Evolutionary conservation across 352 stramenopile genomes (phyloP).

Genomic region (Halophytophthora polymorphica): DNA sequence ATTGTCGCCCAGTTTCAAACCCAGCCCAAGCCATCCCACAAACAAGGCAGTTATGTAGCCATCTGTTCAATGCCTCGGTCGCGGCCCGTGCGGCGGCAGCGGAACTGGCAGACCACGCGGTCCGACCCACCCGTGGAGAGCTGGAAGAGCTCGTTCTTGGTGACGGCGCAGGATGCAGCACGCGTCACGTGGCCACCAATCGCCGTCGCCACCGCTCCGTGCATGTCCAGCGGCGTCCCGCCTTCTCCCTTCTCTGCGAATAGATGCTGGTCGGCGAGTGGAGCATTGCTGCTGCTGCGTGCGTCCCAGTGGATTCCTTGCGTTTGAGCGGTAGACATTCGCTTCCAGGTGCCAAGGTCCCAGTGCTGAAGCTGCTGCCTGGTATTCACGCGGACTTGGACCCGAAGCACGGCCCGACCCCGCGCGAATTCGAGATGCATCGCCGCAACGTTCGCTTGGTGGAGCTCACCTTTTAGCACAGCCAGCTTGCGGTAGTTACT

Average conservation of each 20-base stretch:
- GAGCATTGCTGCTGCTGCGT: constrained; percentile 10
- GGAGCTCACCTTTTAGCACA: constrained; percentile 27
- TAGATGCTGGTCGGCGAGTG: constrained; percentile 14
- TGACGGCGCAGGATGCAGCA: constrained; percentile 71
- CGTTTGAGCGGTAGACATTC: constrained; percentile 6
- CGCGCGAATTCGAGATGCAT: constrained; percentile 72
- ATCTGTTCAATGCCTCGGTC: not conserved
- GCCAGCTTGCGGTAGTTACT: constrained; percentile 57
- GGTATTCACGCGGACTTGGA: constrained; percentile 30
- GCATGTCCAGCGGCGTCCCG: not conserved
- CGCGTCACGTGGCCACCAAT: constrained; percentile 60
- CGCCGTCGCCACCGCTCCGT: constrained; percentile 21
- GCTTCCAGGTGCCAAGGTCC: constrained; percentile 13
- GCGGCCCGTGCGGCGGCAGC: not conserved
- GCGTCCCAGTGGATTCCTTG: constrained; percentile 17
- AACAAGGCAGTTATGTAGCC: no score
- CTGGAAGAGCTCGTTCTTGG: constrained; percentile 58
- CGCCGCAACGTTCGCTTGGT: constrained; percentile 35
- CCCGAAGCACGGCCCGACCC: constrained; percentile 36
- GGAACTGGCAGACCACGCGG: constrained; percentile 81
- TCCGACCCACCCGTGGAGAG: constrained; percentile 73
- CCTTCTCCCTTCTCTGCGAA: not conserved
- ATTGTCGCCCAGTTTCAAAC: no score
- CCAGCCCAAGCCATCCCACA: no score
- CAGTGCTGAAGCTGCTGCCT: constrained; percentile 13